Evolutionary conservation across 345 rosid genomes (phyloP).

Genomic region (Lepidium africanum): DNA sequence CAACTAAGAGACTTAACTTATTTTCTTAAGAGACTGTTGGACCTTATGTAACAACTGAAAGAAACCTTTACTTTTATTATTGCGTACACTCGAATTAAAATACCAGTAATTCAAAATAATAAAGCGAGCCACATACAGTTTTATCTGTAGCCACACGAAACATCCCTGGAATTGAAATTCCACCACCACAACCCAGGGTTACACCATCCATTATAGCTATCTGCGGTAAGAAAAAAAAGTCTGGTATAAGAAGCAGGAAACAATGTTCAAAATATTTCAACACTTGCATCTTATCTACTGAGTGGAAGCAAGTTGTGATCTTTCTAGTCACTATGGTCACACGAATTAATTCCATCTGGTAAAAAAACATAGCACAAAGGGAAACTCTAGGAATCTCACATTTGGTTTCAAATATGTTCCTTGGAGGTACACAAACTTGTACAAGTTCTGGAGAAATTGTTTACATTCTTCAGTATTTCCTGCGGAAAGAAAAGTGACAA

Average conservation of each 20-base stretch:
- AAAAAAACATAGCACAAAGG: conserved; percentile 1
- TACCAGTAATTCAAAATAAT: not conserved
- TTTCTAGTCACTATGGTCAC: not conserved
- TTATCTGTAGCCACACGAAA: conserved; percentile 68
- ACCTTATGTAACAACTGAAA: not conserved
- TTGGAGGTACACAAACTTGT: conserved; percentile 80
- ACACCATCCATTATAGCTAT: conserved; percentile 76
- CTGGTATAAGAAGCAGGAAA: not conserved
- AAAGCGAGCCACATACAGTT: conserved; percentile 50
- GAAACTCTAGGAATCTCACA: conserved; percentile 40
- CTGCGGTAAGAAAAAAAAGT: conserved; percentile 28
- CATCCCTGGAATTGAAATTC: conserved; percentile 76
- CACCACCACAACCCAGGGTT: conserved; percentile 74
- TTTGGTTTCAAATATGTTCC: conserved; percentile 87
- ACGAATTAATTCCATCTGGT: not conserved
- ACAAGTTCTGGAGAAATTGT: conserved; percentile 45
- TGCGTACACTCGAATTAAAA: not conserved
- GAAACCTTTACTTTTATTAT: not conserved
- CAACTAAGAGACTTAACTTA: not conserved
- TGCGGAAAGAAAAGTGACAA: conserved; percentile 29
- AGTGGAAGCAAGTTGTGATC: not conserved
- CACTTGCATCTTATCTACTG: not conserved
- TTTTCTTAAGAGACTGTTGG: not conserved
- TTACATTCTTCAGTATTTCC: conserved; percentile 70
- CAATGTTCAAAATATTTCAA: not conserved